Base-by-base conservation (phyloP, 768 basidiomycete species). In the Imleria badia region DNA sequence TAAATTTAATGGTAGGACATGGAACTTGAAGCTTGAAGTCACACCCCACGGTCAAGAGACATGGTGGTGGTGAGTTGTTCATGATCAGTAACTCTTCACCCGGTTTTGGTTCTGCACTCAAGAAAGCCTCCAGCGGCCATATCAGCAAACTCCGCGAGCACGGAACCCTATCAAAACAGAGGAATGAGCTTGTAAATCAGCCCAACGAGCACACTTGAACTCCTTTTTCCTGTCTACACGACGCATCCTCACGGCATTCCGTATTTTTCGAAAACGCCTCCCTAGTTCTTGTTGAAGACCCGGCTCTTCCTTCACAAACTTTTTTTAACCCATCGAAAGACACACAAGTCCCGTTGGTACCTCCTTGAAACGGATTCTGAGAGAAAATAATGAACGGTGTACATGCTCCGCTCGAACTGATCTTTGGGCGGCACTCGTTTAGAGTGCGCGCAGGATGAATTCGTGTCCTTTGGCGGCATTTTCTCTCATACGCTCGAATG, bases 401-500 rank as follows among this genome's bases (percentile, higher is more conserved):
- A 98, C 22, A 93, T 78, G 61, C 89, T 93, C 54, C 95, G 75
- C 63, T 91, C 85, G 59, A 91, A 89, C 59, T 86, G 85, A 42
- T 82, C 86, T 65, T 85, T 87, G 14, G 88, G 89, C 69, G 10
- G 68, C 62, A 58, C 80, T 78, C 36, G 72, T 64, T 44, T 75
- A 71, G 70, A 98, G 76, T 17, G 85, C 87, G 20, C 81, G 75
- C 6, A 80, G 78, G 54, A 97, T 76, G 79, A 90, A 93, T 19
- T 82, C 81, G 17, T 79, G 54, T 7, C 92, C 92, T 30, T 78
- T 70, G 26, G 72, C 67, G 4, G 78, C 47, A 66, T 81, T 89
- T 29, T 90, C 88, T 36, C 82, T 78, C 95, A 98, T 98, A 56
- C 94, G 89, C 72, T 95, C 95, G 84, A 98, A 98, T 7, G 92